Base-by-base conservation (phyloP, 768 basidiomycete genomes). In the Ramaria rubella region DNA sequence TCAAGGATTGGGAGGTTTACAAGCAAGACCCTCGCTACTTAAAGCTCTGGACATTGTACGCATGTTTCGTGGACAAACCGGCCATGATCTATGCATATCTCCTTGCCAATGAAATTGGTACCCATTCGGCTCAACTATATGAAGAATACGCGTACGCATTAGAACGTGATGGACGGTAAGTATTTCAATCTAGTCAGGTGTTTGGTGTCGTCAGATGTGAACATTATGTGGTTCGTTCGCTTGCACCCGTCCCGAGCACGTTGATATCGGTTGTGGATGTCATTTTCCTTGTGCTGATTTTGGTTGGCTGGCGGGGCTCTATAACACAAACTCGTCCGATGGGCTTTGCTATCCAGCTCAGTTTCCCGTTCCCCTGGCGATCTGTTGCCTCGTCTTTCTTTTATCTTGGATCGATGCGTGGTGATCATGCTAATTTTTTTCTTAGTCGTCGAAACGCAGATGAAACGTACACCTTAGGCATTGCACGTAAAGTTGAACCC, bases 371-470 rank as follows among this genome's bases (percentile, higher is more conserved):
- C n/a, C n/a, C n/a, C n/a, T n/a, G n/a, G n/a, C n/a, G n/a, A n/a
- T n/a, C n/a, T n/a, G n/a, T n/a, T n/a, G n/a, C n/a, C n/a, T 12
- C 23, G 17, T 17, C 8, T 21, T 12, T n/a, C n/a, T 42, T 17
- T 42, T 17, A 38, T 17, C 40, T 40, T 21, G 26, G 38, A 21
- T 19, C 49, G 15, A 29, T 14, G 33, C 19, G 9, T 27, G 21
- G n/a, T n/a, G n/a, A n/a, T n/a, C n/a, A n/a, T n/a, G 19, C 34
- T 44, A 36, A 45, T 15, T 3, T 24, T 11, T 43, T 21, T 12
- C 21, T 49, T 55, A 77, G 77, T 49, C 69, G 69, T 9, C 65
- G 77, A 57, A 77, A 81, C 55, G 92, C 92, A 33, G 89, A 91
- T 34, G 75, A 90, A 62, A 77, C 85, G 52, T 73, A 73, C 59